Evolutionary conservation across 768 basidiomycete genomes (phyloP).

Genomic region (Lentinula raphanica): DNA sequence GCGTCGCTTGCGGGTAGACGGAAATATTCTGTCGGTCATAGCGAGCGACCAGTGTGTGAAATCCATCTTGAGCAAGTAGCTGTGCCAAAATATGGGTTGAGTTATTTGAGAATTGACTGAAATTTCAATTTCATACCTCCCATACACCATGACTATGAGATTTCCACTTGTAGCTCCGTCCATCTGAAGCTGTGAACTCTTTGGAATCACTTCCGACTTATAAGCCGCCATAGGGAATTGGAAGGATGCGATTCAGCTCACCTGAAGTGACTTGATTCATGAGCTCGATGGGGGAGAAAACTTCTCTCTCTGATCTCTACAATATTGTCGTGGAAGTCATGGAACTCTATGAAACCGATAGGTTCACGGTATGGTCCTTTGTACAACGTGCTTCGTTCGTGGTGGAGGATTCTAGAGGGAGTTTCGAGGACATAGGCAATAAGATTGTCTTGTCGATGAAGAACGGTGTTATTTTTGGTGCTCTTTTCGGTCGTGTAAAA

Average conservation of each 20-base stretch:
- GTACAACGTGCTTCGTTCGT: background rate
- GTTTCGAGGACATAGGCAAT: background rate
- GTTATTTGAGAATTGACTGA: background rate
- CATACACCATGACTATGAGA: background rate
- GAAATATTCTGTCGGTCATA: background rate
- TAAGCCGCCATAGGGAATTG: background rate
- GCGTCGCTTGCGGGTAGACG: background rate
- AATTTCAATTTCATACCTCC: background rate
- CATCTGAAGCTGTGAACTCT: background rate
- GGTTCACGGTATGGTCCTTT: background rate
- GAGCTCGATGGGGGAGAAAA: background rate
- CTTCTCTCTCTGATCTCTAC: background rate
- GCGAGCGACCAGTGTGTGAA: background rate
- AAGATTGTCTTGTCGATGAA: background rate
- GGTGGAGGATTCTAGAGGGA: background rate
- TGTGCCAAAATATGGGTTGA: background rate
- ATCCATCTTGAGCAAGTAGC: background rate
- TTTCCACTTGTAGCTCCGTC: background rate
- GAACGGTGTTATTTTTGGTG: background rate
- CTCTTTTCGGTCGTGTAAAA: background rate
- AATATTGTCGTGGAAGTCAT: background rate
- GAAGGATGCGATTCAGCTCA: background rate
- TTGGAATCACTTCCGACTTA: background rate
- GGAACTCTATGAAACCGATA: background rate
- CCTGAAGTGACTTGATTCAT: background rate